These are phyloP conservation scores for Penicillium sp. DNA, from an alignment of 2,329 filamentous ascomycete genomes.

Conservation along the genomic window DNA sequence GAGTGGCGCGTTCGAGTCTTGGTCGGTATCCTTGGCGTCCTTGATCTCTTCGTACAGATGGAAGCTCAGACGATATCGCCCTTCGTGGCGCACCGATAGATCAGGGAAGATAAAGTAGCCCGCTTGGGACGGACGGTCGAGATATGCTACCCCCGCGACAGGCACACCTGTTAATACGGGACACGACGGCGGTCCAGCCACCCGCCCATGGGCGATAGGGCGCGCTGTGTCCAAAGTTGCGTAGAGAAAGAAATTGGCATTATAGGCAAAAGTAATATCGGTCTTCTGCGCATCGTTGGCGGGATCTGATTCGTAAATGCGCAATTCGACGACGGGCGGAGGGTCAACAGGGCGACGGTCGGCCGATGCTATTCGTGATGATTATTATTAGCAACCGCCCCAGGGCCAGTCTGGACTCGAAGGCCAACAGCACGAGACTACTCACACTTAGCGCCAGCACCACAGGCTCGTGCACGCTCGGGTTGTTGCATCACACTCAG, in stretches of 20 bases:
- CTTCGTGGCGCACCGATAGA: constrained; percentile 92
- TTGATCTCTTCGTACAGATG: constrained; percentile 94
- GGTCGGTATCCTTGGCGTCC: constrained; percentile 77
- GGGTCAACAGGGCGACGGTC: constrained; percentile 93
- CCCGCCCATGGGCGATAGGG: constrained; percentile 79
- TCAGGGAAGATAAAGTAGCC: constrained; percentile 99
- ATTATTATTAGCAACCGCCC: constrained; percentile 11
- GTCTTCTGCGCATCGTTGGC: constrained; percentile 63
- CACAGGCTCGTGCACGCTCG: constrained; percentile 90
- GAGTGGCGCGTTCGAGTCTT: constrained; percentile 51
- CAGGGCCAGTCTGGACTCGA: not conserved
- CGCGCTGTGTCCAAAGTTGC: constrained; percentile 88
- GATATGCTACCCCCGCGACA: constrained; percentile 92
- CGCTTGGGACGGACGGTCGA: constrained; percentile 78
- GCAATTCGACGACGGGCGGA: constrained; percentile 90
- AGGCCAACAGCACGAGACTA: not conserved
- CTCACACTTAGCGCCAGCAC: constrained; percentile 92
- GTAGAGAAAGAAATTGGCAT: constrained; percentile 97
- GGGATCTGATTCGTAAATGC: constrained; percentile 73
- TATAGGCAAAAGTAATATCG: constrained; percentile 87
- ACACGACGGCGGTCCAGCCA: constrained; percentile 70
- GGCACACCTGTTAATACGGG: constrained; percentile 92
- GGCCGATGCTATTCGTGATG: constrained; percentile 66
- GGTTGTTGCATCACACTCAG: constrained; percentile 92
- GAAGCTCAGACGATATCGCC: constrained; percentile 88